Evolutionary conservation across 192 early-diverging fungal genomes (phyloP).

Genomic region (Coemansia sp.): DNA sequence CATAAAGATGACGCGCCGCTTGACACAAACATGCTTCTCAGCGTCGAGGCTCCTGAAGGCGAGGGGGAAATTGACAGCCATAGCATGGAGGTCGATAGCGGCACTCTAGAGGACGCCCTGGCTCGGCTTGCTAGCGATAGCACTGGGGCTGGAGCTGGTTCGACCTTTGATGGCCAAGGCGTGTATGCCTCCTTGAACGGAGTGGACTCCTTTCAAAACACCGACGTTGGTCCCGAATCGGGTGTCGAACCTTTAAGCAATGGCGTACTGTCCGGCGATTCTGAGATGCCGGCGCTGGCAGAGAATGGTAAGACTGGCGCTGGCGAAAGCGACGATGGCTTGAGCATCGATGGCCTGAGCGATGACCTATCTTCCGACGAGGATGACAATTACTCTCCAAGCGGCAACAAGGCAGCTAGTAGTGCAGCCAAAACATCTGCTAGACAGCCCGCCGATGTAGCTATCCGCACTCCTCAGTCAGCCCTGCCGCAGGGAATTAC

Average conservation of each 20-base stretch:
- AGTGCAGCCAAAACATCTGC: background rate
- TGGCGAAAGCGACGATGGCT: slow-evolving; percentile 9
- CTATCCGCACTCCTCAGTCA: slow-evolving; percentile 37
- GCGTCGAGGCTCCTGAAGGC: slow-evolving; percentile 8
- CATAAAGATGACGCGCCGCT: background rate
- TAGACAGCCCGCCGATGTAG: slow-evolving; percentile 31
- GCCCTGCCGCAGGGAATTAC: slow-evolving; percentile 50
- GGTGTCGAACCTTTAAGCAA: background rate
- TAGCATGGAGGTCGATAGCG: slow-evolving; percentile 38
- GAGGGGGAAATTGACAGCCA: slow-evolving; percentile 23
- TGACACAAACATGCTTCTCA: slow-evolving; percentile 17
- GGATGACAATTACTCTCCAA: background rate
- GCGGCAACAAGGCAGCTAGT: background rate
- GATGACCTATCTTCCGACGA: slow-evolving; percentile 6
- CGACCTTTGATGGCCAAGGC: background rate
- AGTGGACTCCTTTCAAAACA: background rate
- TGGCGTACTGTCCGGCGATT: background rate
- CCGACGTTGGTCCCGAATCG: background rate
- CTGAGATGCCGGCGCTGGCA: background rate
- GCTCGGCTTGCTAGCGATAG: slow-evolving; percentile 34
- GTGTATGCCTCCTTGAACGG: background rate
- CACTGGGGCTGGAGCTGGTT: background rate
- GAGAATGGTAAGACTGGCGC: background rate
- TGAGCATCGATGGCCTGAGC: background rate
- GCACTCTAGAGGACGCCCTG: slow-evolving; percentile 46